Conservation (phyloP, 352 stramenopile genomes). For the Phytophthora rubi region DNA sequence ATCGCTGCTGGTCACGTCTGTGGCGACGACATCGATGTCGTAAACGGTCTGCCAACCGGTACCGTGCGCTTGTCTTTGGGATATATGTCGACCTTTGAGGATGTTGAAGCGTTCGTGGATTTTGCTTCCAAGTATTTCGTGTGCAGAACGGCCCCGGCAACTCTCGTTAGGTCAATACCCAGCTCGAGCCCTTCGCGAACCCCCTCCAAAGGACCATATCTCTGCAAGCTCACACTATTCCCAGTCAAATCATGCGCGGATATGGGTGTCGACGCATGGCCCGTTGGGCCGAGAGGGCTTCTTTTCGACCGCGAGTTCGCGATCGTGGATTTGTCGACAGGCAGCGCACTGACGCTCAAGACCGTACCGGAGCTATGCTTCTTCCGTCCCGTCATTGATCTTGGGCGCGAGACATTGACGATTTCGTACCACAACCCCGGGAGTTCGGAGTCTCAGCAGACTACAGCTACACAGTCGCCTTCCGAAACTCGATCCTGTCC, state of each 20-base stretch:
- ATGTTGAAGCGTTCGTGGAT: conserved; percentile 53
- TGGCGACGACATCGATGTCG: conserved; percentile 70
- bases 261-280: conserved; percentile 63
- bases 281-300: conserved; percentile 61
- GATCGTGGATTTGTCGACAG: conserved; percentile 62
- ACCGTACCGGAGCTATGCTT: conserved; percentile 64
- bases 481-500: conserved; percentile 4
- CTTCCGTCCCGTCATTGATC: conserved; percentile 67
- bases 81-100: conserved; percentile 83
- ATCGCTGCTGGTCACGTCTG: conserved; percentile 74
- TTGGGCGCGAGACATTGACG: conserved; percentile 59
- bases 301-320: conserved; percentile 81
- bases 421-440: conserved; percentile 41
- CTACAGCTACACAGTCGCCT: conserved; percentile 9
- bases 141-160: conserved; percentile 26
- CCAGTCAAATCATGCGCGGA: conserved; percentile 82
- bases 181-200: neutral
- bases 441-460: conserved; percentile 2
- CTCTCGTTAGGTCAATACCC: neutral
- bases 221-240: conserved; percentile 71
- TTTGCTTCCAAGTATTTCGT: conserved; percentile 76
- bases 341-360: conserved; percentile 64
- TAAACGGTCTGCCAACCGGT: conserved; percentile 70
- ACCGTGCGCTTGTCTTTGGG: conserved; percentile 73
- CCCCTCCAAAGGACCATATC: conserved; percentile 17